phyloP scores from a whole-genome alignment of 1,139 yeast species.

The Yamadazyma trypodendri region DNA sequence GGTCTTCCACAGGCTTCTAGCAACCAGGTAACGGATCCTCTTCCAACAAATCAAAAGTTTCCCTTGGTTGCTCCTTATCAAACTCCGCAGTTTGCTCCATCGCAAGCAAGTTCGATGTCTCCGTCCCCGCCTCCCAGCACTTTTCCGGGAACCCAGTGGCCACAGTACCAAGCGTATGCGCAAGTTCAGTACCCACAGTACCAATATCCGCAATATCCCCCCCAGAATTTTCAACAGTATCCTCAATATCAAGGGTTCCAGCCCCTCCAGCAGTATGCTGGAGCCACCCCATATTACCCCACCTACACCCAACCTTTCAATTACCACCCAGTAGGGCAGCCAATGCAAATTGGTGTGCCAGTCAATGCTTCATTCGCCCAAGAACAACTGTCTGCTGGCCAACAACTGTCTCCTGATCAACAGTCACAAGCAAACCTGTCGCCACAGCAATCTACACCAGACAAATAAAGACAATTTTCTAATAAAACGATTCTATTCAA shows the following conservation, averaged over 20 bases:
- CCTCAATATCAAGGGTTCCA: conserved; percentile 2
- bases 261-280: not conserved
- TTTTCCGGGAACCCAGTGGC: conserved; percentile 1
- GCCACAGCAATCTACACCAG: not conserved
- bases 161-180: conserved; percentile 1
- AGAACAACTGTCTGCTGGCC: not conserved
- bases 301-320: conserved; percentile 5
- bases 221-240: not conserved
- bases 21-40: not conserved
- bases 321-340: conserved; percentile 1
- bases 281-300: conserved; percentile 3
- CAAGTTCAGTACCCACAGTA: conserved; percentile 1
- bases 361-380: no score
- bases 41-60: not conserved
- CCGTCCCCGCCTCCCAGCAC: conserved; percentile 1
- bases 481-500: no score
- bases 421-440: not conserved
- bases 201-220: not conserved
- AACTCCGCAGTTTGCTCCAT: not conserved
- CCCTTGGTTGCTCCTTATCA: not conserved
- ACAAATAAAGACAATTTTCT: not conserved
- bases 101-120: not conserved
- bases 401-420: not conserved
- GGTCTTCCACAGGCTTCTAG: not conserved
- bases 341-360: no score